Evolutionary conservation across 805 yeast species (phyloP), one percentile per base, ranked within the genome.

Genomic region (Candida namnaoensis): DNA sequence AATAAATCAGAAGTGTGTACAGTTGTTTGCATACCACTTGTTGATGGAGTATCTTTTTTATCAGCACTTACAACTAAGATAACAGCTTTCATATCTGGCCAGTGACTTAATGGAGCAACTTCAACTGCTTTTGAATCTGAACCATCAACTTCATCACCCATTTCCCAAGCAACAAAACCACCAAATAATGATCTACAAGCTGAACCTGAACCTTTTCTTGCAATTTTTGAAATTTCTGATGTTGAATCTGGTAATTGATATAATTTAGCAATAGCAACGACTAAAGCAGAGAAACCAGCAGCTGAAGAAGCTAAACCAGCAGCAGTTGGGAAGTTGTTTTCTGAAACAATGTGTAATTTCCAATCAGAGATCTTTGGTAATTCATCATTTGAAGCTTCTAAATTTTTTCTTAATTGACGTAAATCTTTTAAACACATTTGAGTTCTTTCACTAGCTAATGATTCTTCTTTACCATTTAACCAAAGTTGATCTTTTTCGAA

Each of bases 141-240:
- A n/a, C 99, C 99, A 57, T 88, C 82, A 0, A 48, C 64, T 44
- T 57, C 48, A 4, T 52, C 49, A 43, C 99, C 99, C 97, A 90
- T 88, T 62, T 93, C 96, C 99, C 99, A 93, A 4, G 98, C 98
- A 11, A 93, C 99, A 58, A 80, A 93, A 7, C 99, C 99, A 38
- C 99, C 98, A 64, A 87, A 88, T 47, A 93, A 69, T 8, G 98
- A 93, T 62, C 99, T 76, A 66, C 99, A 93, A 7, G 99, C 99
- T 12, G 96, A 88, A 3, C 99, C 99, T 7, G 97, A 88, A 30
- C 99, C 99, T 66, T 88, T 91, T 65, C 99, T 80, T 12, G 99
- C 99, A 57, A 93, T 84, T 57, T 82, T 83, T 48, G 96, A 86
- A 47, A 93, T 74, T 56, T 88, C 96, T 23, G 93, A 83, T 56